These are phyloP conservation scores for Geotrichum cucujoidarum DNA, from an alignment of 1,139 yeast genomes.

Conservation along the genomic window DNA sequence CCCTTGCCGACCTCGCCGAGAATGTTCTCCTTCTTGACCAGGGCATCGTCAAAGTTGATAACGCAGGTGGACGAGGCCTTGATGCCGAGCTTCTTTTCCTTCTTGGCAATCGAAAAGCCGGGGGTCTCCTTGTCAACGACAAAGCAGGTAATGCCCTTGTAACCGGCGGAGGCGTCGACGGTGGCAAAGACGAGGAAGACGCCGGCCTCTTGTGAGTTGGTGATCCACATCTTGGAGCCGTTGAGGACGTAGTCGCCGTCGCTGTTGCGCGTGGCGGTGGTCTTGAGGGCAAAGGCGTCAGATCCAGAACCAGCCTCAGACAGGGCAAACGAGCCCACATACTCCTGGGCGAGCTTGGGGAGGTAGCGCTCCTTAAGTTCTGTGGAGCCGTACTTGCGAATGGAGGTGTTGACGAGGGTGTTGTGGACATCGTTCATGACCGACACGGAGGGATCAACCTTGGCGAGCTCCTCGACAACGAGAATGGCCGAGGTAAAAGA, in stretches of 20 bases:
- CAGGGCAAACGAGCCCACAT: slow-evolving; percentile 41
- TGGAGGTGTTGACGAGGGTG: slow-evolving; percentile 42
- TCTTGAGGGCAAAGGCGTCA: slow-evolving; percentile 44
- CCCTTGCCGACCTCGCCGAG: slow-evolving; percentile 45
- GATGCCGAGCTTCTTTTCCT: slow-evolving; percentile 44
- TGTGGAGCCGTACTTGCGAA: slow-evolving; percentile 40
- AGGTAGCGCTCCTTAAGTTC: slow-evolving; percentile 38
- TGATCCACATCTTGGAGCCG: slow-evolving; percentile 46
- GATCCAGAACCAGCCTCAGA: slow-evolving; percentile 44
- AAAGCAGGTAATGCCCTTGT: slow-evolving; percentile 45
- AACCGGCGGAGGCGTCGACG: slow-evolving; percentile 41
- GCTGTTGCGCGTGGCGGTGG: slow-evolving; percentile 36
- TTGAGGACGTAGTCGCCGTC: slow-evolving; percentile 38
- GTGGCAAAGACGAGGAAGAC: slow-evolving; percentile 42
- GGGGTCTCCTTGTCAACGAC: slow-evolving; percentile 39
- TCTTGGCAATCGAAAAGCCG: slow-evolving; percentile 43
- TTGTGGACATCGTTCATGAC: slow-evolving; percentile 45
- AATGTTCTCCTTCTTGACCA: slow-evolving; percentile 41
- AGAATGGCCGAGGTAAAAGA: slow-evolving; percentile 43
- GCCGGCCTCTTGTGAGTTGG: slow-evolving; percentile 45
- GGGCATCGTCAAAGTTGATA: slow-evolving; percentile 41
- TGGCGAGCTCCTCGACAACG: slow-evolving; percentile 44
- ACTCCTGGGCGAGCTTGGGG: slow-evolving; percentile 38
- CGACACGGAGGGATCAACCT: slow-evolving; percentile 42
- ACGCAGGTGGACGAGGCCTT: slow-evolving; percentile 44